Evolutionary conservation across 371 early-diverging fungal species (phyloP), one percentile per base, ranked within the genome.

Genomic region (Mortierella sp.): DNA sequence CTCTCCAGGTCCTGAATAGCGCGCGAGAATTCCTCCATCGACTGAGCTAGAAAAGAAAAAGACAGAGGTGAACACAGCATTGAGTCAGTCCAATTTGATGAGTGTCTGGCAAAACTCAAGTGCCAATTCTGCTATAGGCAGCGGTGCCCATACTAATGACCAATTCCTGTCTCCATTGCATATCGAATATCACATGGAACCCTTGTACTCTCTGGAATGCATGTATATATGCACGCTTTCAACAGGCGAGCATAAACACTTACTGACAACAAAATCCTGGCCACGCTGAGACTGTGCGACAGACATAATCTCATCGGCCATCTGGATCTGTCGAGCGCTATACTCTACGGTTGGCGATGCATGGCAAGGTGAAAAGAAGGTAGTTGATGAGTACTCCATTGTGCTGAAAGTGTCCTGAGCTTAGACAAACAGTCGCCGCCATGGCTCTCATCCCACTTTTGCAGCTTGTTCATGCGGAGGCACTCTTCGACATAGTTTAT

Each of bases 1-100:
- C 92, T 92, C 65, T 94, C 93, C 57, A 94, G 90, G 80, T 94
- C 93, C 57, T 88, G 87, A 44, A 94, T 83, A 42, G 93, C 91
- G 55, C 89, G 90, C 38, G 92, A 89, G 81, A 91, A 92, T 74
- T 91, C 91, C 63, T 91, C 91, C 31, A 91, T 81, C 2, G 92
- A 90, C 74, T 91, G 90, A 47, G 89, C 93, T 92, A 75, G 16
- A 13, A 50, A 38, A 44, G 28, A 8, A 54, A 28, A 10, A 48
- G 38, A 58, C 19, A 80, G 4, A 57, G 14, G 70, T 47, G 48
- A 70, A 21, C 54, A 58, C 38, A 58, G 47, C 14, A 54, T 54
- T n/a, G 31, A 58, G 58, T 13, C 45, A 70, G 31, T 70, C 26
- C 6, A 50, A 21, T 14, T 44, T 42, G 4, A 31, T 24, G 3